Base-by-base conservation (phyloP, 768 basidiomycete species). In the Termitomyces sp. region DNA sequence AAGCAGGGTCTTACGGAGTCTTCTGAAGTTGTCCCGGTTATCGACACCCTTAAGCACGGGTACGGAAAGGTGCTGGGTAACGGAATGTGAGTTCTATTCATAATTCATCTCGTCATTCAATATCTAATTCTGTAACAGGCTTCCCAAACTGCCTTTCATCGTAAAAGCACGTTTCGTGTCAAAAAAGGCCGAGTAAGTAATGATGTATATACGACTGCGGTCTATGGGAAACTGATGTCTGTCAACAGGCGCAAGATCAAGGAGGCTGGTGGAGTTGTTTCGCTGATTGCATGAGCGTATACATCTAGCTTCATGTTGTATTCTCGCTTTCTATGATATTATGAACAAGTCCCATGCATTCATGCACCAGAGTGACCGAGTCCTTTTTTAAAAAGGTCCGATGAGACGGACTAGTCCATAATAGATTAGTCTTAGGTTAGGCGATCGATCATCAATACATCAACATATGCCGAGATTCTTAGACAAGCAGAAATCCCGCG, bases 111-210 rank as follows among this genome's bases (percentile, higher is more conserved):
- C 1, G 13, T 24, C 5, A 6, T 43, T 44, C 40, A 24, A 42
- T 43, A 14, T 42, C 40, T 39, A 30, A 60, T 60, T 45, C 36
- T 36, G 22, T 20, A 46, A 18, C 32, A 89, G 93, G 64, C 83
- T 98, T 62, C 93, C 93, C 62, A 88, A 87, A 70, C 77, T 91
- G 50, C 97, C 97, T 16, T 93, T 94, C 81, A 98, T 99, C 70
- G 92, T 99, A 68, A 98, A 98, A 82, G 95, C 97, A 55, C 94
- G 97, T 62, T 96, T 88, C 70, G 95, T 98, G 54, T 96, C 94
- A 42, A 81, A 77, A 65, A 87, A 82, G 69, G 95, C 95, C 62
- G 92, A 94, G 92, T 77, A 64, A 60, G 82, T 78, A 7, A 45
- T 46, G 26, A 52, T 51, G 26, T 16, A 32, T 42, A 48, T 46